Evolutionary conservation across 2,329 filamentous ascomycete species (phyloP), one percentile per base, ranked within the genome.

Genomic region (Colletotrichum plurivorum): DNA sequence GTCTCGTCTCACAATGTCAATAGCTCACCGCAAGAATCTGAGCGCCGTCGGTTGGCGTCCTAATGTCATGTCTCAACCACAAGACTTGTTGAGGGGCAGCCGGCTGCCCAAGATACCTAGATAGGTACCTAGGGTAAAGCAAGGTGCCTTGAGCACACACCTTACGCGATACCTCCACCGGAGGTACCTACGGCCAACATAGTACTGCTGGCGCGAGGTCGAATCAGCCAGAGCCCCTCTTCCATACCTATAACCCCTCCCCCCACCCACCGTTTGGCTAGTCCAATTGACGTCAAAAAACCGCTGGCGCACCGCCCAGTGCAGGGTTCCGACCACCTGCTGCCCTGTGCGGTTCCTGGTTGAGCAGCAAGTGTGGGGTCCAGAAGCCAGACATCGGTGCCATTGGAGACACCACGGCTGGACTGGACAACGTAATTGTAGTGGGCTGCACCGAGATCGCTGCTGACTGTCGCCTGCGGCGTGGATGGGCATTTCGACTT

Each of bases 261-360:
- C 66, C 67, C 67, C 62, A 60, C 60, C 36, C 48, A 27, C 55
- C 55, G 45, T 36, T 36, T 10, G 22, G 22, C 22, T 25, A 36
- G 31, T 60, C 51, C 51, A 69, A 69, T 69, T 69, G 67, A 69
- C 67, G 67, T 69, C 67, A 69, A 69, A 67, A 57, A 49, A 58
- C 49, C 54, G 67, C 25, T 48, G 22, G 49, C 39, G 67, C 43
- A 60, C 66, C 62, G 60, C 65, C 27, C 25, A 10, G 41, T 43
- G 25, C 31, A 45, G 52, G 43, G 56, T 43, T 56, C 51, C 22
- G 65, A 57, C 49, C 49, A 41, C 63, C 54, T 20, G 61, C 53
- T 53, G 61, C 22, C 51, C 59, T 63, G 58, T 63, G 64, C 58
- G 16, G 52, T 55, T 55, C 36, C 22, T 18, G 63, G 56, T 25